Conservation (phyloP, 2,329 filamentous ascomycete genomes). For the Sphaerulina vaccinii region DNA sequence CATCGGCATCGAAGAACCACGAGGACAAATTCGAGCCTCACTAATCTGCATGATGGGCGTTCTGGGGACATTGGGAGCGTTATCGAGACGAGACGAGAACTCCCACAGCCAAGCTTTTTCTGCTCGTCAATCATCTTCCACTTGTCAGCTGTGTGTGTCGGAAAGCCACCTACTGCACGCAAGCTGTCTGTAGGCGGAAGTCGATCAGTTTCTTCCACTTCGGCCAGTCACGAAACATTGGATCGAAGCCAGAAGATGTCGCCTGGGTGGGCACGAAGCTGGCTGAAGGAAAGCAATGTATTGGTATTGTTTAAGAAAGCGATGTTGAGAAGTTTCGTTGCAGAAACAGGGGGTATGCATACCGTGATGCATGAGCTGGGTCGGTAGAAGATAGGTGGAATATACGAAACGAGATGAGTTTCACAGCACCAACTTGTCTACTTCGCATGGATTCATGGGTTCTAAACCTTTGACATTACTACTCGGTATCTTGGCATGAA, state of each 20-base stretch:
- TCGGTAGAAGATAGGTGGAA: constrained; percentile 13
- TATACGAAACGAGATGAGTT: constrained; percentile 10
- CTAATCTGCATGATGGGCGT: constrained; percentile 24
- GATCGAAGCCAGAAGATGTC: constrained; percentile 15
- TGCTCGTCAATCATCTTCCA: constrained; percentile 6
- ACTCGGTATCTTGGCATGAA: too few relatives aligned
- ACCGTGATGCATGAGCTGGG: constrained; percentile 12
- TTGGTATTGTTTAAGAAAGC: constrained; percentile 24
- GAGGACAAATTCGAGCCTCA: constrained; percentile 12
- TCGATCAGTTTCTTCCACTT: constrained; percentile 20
- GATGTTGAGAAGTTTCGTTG: background rate
- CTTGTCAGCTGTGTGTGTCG: constrained; percentile 5
- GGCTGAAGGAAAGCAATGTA: constrained; percentile 19
- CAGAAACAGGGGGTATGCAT: constrained; percentile 10
- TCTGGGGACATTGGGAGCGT: constrained; percentile 14
- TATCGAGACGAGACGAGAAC: background rate
- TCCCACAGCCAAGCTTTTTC: constrained; percentile 3
- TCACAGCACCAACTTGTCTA: background rate
- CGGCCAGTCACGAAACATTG: constrained; percentile 23
- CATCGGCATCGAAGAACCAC: constrained; percentile 21
- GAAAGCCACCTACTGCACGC: background rate
- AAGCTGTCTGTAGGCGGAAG: background rate
- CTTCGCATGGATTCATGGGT: background rate
- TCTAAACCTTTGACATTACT: too few relatives aligned
- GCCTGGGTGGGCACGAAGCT: background rate